Evolutionary conservation across 495 filamentous ascomycete species (phyloP).

Genomic region (Aspergillus incahuasiensis): DNA sequence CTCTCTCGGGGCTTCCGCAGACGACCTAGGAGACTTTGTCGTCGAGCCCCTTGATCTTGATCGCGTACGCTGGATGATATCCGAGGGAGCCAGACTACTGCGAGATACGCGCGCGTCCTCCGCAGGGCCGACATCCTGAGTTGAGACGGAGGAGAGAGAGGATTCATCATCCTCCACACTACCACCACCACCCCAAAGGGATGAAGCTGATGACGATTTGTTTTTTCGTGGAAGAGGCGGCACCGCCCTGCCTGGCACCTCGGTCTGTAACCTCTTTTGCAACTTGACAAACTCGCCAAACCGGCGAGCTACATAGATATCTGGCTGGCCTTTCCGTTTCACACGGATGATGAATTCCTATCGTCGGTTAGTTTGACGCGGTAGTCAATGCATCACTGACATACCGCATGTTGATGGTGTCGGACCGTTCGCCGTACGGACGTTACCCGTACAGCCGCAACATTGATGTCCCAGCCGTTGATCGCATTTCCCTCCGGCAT

Average conservation of each 20-base stretch:
- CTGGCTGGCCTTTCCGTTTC: conserved; percentile 62
- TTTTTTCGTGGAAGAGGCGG: conserved; percentile 88
- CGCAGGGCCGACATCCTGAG: conserved; percentile 37
- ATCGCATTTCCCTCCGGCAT: conserved; percentile 85
- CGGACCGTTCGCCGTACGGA: conserved; percentile 80
- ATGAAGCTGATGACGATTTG: conserved; percentile 62
- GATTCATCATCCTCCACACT: conserved; percentile 63
- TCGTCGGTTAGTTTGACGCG: conserved; percentile 1
- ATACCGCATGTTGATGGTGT: conserved; percentile 87
- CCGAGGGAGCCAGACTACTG: conserved; percentile 23
- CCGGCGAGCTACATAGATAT: conserved; percentile 73
- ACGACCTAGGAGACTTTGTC: conserved; percentile 42
- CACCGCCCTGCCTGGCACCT: conserved; percentile 87
- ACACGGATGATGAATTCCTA: conserved; percentile 90
- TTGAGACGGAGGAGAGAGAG: conserved; percentile 75
- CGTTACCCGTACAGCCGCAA: conserved; percentile 80
- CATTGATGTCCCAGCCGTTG: conserved; percentile 96
- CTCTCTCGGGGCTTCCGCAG: conserved; percentile 39
- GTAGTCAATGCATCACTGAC: conserved; percentile 15
- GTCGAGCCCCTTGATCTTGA: conserved; percentile 37
- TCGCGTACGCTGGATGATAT: conserved; percentile 24
- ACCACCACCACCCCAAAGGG: conserved; percentile 43
- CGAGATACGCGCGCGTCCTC: conserved; percentile 26
- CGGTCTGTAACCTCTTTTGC: conserved; percentile 71
- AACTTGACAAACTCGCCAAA: conserved; percentile 84